Percentiles rank a stretch among this genome's conserved stretches.
These are phyloP conservation scores for Penicillium coffeae DNA, from an alignment of 495 filamentous ascomycete genomes.

Conservation along the genomic window DNA sequence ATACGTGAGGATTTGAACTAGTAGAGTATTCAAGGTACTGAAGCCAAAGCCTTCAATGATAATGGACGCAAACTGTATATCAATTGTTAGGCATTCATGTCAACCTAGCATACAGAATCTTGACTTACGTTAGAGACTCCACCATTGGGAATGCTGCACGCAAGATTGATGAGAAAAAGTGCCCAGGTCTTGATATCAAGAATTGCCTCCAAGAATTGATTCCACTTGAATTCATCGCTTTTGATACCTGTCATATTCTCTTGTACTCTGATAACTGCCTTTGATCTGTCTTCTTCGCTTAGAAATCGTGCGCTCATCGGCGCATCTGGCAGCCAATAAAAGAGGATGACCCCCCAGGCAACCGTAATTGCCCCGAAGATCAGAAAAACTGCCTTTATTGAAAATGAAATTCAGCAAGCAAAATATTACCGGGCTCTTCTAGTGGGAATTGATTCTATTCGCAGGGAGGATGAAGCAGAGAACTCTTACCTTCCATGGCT, in stretches of 20 bases:
- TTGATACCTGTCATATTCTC: conserved; percentile 15
- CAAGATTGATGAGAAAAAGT: conserved; percentile 9
- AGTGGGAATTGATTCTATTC: no score
- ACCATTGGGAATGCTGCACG: conserved; percentile 22
- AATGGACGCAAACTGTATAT: neutral
- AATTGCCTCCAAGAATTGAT: conserved; percentile 45
- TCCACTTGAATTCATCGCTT: conserved; percentile 47
- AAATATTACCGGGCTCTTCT: no score
- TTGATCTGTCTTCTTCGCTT: conserved; percentile 37
- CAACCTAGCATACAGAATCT: neutral
- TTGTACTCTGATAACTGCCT: conserved; percentile 13
- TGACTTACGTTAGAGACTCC: conserved; percentile 21
- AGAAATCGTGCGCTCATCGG: conserved; percentile 43
- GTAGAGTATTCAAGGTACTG: conserved; percentile 6
- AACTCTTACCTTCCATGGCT: conserved; percentile 19
- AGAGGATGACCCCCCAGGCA: conserved; percentile 31
- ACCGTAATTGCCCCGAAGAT: conserved; percentile 20
- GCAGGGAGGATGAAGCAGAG: neutral
- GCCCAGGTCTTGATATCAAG: conserved; percentile 35
- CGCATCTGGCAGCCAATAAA: conserved; percentile 45
- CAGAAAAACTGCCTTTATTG: conserved; percentile 17
- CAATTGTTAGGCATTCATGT: no score
- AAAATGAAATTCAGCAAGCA: neutral
- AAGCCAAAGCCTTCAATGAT: conserved; percentile 12
- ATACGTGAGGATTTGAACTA: conserved; percentile 3